Percentiles rank a stretch among this genome's conserved stretches.
Conservation (phyloP, 192 early-diverging fungal species). For the Podila horticola region DNA sequence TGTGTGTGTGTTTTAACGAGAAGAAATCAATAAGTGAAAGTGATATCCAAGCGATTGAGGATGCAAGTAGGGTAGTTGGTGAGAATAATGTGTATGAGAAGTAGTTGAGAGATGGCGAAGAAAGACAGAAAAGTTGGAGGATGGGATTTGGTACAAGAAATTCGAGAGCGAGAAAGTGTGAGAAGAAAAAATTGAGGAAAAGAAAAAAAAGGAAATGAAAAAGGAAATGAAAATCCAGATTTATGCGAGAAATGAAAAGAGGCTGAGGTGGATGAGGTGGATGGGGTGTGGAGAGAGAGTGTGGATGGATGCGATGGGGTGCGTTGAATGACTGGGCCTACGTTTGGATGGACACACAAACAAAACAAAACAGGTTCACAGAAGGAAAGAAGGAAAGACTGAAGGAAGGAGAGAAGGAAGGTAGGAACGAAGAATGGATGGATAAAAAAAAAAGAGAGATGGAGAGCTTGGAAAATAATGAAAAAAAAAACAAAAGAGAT, state of each 20-base stretch:
- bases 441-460: too few species aligned
- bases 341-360: too few species aligned
- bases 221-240: neutral
- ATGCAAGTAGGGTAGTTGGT: neutral
- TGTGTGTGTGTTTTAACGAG: neutral
- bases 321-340: too few species aligned
- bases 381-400: too few species aligned
- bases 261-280: neutral
- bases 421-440: too few species aligned
- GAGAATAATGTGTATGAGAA: neutral
- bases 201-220: neutral
- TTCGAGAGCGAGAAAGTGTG: neutral
- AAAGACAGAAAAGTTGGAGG: too few species aligned
- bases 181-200: neutral
- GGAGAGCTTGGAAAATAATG: too few species aligned
- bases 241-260: conserved; percentile 5
- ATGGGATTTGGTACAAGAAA: neutral
- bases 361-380: too few species aligned
- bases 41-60: neutral
- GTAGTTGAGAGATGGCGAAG: too few species aligned
- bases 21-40: neutral
- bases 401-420: too few species aligned
- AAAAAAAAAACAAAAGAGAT: too few species aligned
- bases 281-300: neutral
- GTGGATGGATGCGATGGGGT: neutral